Evolutionary conservation across 257 asterid species (phyloP), one percentile per base, ranked within the genome.

Genomic region (Eucommia ulmoides): DNA sequence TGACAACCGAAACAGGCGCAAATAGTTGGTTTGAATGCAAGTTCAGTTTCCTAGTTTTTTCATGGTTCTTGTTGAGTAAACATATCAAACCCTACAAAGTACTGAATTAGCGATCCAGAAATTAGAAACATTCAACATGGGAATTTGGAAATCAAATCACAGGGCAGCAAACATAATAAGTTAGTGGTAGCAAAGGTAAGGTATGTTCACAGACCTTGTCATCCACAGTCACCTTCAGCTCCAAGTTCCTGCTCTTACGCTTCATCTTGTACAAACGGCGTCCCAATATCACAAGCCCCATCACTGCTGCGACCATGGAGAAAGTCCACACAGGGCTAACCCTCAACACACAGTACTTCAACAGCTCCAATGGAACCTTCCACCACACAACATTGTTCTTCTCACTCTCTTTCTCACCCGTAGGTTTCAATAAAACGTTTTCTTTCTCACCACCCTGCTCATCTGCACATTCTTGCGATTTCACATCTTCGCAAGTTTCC

Each of bases 311-410:
- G 8, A 89, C 96, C 18, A 79, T 69, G 2, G 98, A 78, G 45
- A 83, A 76, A 17, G 72, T 73, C 98, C 96, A 83, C 51, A 77
- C 76, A 25, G 94, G 95, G 58, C 80, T 78, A 67, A 71, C 82
- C 62, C 72, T 73, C 41, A 81, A 74, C 60, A 78, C 71, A 58
- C 71, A 74, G 60, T 71, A 78, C 58, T 64, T 81, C 19, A 91
- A 44, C 51, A 91, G 66, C 74, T 82, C 95, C 59, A 85, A 69
- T 8, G 96, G 95, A 63, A 77, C 68, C 93, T 83, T 91, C 98
- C 98, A 91, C 98, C 95, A 82, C 23, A 80, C 81, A 20, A 76
- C 20, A 60, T 80, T 61, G 60, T 65, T 73, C 81, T 67, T 82
- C 54, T 52, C 54, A 53, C 57, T 65, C 76, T 62, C 44, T 72